Base-by-base conservation (phyloP, 352 stramenopile species). In the Peronospora farinosa region DNA sequence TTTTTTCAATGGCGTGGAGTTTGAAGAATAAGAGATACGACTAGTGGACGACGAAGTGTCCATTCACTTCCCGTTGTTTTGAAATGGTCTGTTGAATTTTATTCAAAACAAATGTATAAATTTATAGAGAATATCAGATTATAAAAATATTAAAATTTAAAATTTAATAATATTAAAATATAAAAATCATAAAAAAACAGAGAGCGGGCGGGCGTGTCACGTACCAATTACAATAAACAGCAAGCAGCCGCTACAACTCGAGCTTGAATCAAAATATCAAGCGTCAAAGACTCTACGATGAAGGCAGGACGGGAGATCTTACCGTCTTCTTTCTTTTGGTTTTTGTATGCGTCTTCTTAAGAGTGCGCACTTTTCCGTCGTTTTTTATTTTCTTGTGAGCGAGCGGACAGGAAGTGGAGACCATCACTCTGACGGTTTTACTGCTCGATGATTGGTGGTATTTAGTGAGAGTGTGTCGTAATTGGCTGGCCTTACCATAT, bases 1-100 rank as follows among this genome's bases (percentile, higher is more conserved):
- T 58, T 79, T 79, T 62, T 86, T 86, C 19, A 62, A 72, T 19
- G 75, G 71, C 23, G 71, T 77, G 30, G 67, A 31, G 63, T 78
- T 56, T 30, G 63, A 46, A 13, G 48, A 47, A 37, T 1, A 21
- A 21, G 33, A 19, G 6, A 4, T 3, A 16, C 21, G 17, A 27
- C 7, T n/a, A 27, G 37, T 7, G 6, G 43, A 44, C 16, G 46
- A 56, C 21, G 42, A 10, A 12, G 57, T 12, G 41, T 66, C 41
- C 58, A 67, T 67, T 16, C 42, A 54, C 47, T 48, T 40, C 0
- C 35, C 19, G 19, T 21, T 21, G 19, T 3, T 21, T 21, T 21
- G 19, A 3, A 21, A 21, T 21, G 19, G 19, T 21, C 19, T 21
- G 19, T 3, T 3, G n/a, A n/a, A n/a, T 21, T 21, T 21, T 3